Base-by-base conservation (phyloP, 225 moss, liverwort and hornwort genomes). In the Pseudisothecium myosuroides region DNA sequence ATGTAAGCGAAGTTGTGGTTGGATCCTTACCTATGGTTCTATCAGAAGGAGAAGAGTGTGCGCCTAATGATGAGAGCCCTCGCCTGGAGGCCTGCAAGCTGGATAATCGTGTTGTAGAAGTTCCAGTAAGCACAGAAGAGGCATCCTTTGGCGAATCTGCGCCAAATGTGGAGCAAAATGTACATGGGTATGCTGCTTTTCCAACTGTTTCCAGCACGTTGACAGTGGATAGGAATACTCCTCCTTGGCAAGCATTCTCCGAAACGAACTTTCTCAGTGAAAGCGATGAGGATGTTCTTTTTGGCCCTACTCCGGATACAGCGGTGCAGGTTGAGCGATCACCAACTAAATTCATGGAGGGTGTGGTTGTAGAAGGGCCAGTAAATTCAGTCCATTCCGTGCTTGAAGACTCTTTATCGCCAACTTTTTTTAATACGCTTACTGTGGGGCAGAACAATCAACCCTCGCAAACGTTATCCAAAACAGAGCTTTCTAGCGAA, bases 221-320 rank as follows among this genome's bases (percentile, higher is more conserved):
- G 56, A 73, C 81, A 63, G 88, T 55, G 80, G 91, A 78, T 76
- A 73, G 67, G 54, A 85, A 66, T 37, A 72, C 36, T 41, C 90
- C 87, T 80, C 71, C 83, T 80, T 89, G 89, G 91, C 76, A 92
- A 76, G 62, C 68, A 54, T 87, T 87, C 68, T 84, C 88, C 26
- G 88, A 88, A 84, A 88, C 89, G 75, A 87, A 81, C 81, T 92
- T 88, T 84, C 86, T 88, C 19, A 90, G 90, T 84, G 90, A 92
- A 76, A 93, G 90, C 84, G 92, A 92, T 50, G 90, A 93, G 74
- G 90, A 91, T 89, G 81, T 72, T 80, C 77, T 27, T 76, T 87
- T 87, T 50, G 90, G 54, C 34, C 83, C 92, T 85, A 86, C 85
- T 80, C 82, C 88, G 75, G 84, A 91, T 82, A 50, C 87, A 47